Conservation (phyloP, 1,284 basidiomycete species). For the Sporisorium exsertum region DNA sequence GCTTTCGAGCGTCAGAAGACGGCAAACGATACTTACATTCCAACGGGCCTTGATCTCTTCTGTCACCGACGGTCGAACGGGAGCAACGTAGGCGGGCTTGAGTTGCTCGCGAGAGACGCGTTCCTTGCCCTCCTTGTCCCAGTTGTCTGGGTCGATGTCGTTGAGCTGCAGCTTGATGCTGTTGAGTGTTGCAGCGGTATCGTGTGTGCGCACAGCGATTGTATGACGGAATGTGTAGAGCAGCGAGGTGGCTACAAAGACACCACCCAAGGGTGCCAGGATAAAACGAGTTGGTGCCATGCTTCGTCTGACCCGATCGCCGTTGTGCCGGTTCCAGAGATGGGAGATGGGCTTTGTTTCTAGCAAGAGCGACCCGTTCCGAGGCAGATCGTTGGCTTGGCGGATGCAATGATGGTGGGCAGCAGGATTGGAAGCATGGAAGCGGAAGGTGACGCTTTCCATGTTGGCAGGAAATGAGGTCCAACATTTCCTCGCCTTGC, state of each 20-base stretch:
- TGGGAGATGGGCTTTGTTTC: too few relatives aligned
- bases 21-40: constrained; percentile 33
- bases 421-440: background rate
- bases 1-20: background rate
- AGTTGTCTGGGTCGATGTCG: constrained; percentile 55
- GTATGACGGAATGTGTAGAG: constrained; percentile 55
- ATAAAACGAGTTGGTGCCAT: constrained; percentile 48
- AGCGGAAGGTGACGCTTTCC: background rate
- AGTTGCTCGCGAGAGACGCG: constrained; percentile 30
- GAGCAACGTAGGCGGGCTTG: constrained; percentile 45
- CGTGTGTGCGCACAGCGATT: constrained; percentile 50
- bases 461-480: too few relatives aligned
- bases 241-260: constrained; percentile 51
- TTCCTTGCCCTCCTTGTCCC: constrained; percentile 48
- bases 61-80: constrained; percentile 35
- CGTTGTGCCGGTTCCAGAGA: background rate
- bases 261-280: constrained; percentile 44
- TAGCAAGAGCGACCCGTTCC: background rate
- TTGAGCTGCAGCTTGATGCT: constrained; percentile 47
- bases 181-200: constrained; percentile 40
- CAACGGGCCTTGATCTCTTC: constrained; percentile 56
- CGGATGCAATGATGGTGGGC: background rate
- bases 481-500: too few relatives aligned
- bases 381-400: background rate
- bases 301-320: background rate